Evolutionary conservation across 345 rosid genomes (phyloP).

Genomic region (Salix purpurea): DNA sequence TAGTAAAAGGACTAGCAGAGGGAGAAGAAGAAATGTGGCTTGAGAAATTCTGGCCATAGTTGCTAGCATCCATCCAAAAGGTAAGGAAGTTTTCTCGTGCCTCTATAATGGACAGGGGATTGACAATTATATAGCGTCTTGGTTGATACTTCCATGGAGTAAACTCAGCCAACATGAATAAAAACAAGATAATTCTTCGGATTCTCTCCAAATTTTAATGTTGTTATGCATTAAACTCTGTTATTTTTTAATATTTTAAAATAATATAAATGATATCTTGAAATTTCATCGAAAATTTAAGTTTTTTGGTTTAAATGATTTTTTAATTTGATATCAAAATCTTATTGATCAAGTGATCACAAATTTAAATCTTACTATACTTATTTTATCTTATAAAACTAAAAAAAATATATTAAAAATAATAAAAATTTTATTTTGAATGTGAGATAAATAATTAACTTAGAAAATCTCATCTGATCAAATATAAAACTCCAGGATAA

Average conservation of each 20-base stretch:
- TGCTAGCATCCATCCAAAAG: background rate
- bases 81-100: background rate
- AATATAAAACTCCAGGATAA: background rate
- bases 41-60: constrained; percentile 12
- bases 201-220: too few species aligned
- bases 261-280: too few species aligned
- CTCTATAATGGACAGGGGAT: background rate
- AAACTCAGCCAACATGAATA: background rate
- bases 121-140: background rate
- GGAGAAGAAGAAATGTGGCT: constrained; percentile 4
- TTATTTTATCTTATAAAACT: too few species aligned
- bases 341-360: too few species aligned
- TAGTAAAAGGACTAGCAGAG: constrained; percentile 7
- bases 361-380: too few species aligned
- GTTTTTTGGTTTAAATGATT: too few species aligned
- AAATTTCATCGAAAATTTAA: too few species aligned
- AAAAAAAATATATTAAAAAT: too few species aligned
- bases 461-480: background rate
- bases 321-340: too few species aligned
- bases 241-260: too few species aligned
- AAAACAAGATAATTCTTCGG: background rate
- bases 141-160: background rate
- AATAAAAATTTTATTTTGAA: too few species aligned
- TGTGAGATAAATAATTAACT: background rate
- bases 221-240: too few species aligned